Percentiles rank a stretch among this genome's conserved stretches.
phyloP scores from a whole-genome alignment of 2,329 filamentous ascomycete genomes.

The Diaporthe helianthi region DNA sequence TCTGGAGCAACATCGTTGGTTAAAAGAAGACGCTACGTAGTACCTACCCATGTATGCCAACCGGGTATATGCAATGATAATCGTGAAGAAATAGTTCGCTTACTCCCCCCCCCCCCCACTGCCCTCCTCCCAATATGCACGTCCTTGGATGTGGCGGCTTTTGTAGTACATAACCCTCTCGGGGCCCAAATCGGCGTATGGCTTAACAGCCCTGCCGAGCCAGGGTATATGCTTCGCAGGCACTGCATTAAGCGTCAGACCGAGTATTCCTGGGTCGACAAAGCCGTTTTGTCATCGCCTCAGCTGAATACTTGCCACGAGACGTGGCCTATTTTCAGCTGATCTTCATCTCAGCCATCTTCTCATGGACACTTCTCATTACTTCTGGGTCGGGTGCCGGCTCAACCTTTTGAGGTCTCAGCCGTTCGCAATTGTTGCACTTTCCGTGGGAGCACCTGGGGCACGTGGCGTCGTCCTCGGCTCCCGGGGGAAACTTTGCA shows the following conservation, averaged over 20 bases:
- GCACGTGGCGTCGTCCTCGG: constrained; percentile 62
- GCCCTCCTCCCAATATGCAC: not conserved
- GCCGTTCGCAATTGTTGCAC: constrained; percentile 65
- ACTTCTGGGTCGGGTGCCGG: constrained; percentile 68
- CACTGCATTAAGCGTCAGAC: not conserved
- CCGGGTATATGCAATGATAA: constrained; percentile 23
- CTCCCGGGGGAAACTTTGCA: constrained; percentile 59
- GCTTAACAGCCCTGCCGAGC: not conserved
- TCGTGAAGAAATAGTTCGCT: not conserved
- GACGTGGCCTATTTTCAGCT: not conserved
- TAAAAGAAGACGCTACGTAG: constrained; percentile 9
- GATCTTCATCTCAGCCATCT: constrained; percentile 54
- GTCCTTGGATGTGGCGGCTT: not conserved
- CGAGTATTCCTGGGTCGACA: too few relatives aligned
- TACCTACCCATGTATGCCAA: constrained; percentile 15
- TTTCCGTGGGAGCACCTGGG: constrained; percentile 66
- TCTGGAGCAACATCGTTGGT: not conserved
- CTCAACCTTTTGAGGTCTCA: constrained; percentile 65
- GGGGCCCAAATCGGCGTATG: not conserved
- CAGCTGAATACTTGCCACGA: not conserved
- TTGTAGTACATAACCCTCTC: too few relatives aligned
- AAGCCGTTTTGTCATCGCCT: not conserved
- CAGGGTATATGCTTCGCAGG: not conserved
- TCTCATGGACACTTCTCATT: constrained; percentile 63
- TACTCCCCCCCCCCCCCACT: not conserved